Percentiles rank a stretch among this genome's conserved stretches.
These are phyloP conservation scores for Rhinocladiella similis DNA, from an alignment of 2,329 filamentous ascomycete genomes.

Conservation along the genomic window DNA sequence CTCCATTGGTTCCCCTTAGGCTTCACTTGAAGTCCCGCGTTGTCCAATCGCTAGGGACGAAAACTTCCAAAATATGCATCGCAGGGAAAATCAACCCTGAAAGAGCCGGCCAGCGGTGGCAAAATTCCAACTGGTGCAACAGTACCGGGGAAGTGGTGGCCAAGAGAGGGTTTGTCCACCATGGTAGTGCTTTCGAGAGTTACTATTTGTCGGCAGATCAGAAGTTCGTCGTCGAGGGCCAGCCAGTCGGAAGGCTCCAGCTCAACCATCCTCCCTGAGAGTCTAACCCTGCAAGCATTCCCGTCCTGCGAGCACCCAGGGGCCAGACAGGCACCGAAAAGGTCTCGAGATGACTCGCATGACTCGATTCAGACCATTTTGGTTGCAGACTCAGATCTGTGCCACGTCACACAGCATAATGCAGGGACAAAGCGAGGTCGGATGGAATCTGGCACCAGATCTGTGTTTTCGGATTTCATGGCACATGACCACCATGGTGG, in stretches of 20 bases:
- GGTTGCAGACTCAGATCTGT: conserved; percentile 16
- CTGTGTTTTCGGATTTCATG: not conserved
- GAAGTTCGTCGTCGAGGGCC: conserved; percentile 7
- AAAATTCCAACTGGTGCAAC: not conserved
- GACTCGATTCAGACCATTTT: conserved; percentile 17
- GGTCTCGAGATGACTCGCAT: conserved; percentile 19
- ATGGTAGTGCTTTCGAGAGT: not conserved
- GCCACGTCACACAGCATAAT: conserved; percentile 16
- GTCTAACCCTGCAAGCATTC: conserved; percentile 8
- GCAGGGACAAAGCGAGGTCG: conserved; percentile 13
- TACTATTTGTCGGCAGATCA: conserved; percentile 14
- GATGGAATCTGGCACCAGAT: not conserved
- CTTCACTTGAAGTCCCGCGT: not conserved
- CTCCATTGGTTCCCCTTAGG: not conserved
- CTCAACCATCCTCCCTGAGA: not conserved
- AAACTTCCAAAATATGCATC: not conserved
- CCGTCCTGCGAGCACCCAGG: conserved; percentile 2
- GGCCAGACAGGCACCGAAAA: conserved; percentile 1
- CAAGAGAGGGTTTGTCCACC: not conserved
- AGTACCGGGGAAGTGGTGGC: not conserved
- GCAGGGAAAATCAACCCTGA: not conserved
- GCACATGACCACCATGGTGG: conserved; percentile 17
- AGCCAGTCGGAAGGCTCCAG: conserved; percentile 11
- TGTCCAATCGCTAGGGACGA: not conserved
- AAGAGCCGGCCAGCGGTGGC: conserved; percentile 6